Percentiles rank a stretch among this genome's conserved stretches.
Conservation (phyloP, 1,284 basidiomycete species). For the Lentinula novae-zelandiae region DNA sequence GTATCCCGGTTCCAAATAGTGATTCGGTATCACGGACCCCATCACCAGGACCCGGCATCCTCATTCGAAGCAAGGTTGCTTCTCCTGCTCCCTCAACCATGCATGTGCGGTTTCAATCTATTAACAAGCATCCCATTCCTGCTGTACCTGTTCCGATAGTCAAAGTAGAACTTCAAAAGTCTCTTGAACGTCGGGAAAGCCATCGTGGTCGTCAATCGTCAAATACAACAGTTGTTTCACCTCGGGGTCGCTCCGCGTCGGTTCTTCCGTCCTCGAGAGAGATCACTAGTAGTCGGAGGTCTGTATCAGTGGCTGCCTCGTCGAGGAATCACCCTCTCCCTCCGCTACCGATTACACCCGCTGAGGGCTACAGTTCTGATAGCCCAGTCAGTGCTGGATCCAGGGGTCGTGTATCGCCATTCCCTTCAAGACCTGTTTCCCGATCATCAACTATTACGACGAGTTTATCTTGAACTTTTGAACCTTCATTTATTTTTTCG, state of each 20-base stretch:
- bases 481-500: background rate
- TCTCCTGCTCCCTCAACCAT: background rate
- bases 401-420: constrained; percentile 11
- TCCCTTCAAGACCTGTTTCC: constrained; percentile 11
- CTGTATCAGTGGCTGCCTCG: background rate
- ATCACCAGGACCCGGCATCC: background rate
- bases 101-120: constrained; percentile 3
- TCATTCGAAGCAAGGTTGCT: background rate
- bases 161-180: background rate
- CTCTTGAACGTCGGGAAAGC: background rate
- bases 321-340: background rate
- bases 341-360: constrained; percentile 1
- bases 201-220: background rate
- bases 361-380: background rate
- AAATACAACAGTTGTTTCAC: background rate
- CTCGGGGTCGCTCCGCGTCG: constrained; percentile 1
- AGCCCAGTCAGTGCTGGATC: background rate
- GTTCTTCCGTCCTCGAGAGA: background rate
- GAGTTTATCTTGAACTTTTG: background rate
- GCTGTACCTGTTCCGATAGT: background rate
- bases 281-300: background rate
- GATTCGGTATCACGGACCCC: background rate
- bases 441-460: background rate
- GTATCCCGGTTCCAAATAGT: background rate
- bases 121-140: background rate